Conservation (phyloP, 441 rosid genomes). For the Euphorbia celastroides region DNA sequence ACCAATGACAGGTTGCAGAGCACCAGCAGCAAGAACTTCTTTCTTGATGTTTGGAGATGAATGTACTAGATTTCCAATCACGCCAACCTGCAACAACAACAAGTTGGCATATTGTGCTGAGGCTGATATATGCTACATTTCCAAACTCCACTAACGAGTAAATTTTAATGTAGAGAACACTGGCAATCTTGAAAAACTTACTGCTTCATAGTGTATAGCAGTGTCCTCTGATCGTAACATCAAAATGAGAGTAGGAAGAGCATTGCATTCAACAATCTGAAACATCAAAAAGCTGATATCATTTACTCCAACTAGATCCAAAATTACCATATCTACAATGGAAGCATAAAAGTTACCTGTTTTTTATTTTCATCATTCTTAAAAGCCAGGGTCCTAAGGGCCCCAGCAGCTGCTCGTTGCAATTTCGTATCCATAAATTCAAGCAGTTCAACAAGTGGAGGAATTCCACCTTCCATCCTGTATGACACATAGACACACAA, state of each 20-base stretch:
- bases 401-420: constrained; percentile 99
- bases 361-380: constrained; percentile 90
- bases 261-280: constrained; percentile 94
- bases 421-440: constrained; percentile 81
- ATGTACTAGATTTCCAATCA: constrained; percentile 94
- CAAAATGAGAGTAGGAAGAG: constrained; percentile 90
- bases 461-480: constrained; percentile 95
- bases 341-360: constrained; percentile 36
- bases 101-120: constrained; percentile 9
- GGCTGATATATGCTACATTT: constrained; percentile 1
- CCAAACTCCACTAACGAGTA: constrained; percentile 1
- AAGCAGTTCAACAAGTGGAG: constrained; percentile 94
- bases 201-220: constrained; percentile 99
- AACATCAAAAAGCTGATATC: constrained; percentile 16
- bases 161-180: constrained; percentile 15
- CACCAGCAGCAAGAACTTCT: constrained; percentile 95
- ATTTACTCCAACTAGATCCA: constrained; percentile 15
- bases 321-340: constrained; percentile 20
- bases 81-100: constrained; percentile 69
- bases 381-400: constrained; percentile 89
- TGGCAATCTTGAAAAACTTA: constrained; percentile 23
- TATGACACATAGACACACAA: constrained; percentile 15
- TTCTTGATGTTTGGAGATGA: constrained; percentile 95
- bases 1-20: constrained; percentile 92
- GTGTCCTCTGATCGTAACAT: constrained; percentile 97